A percentile compares a stretch with the other conserved stretches of the same genome.
These are phyloP conservation scores for Saccharomyces hybrid DNA, from an alignment of 1,139 yeast genomes.

Conservation along the genomic window DNA sequence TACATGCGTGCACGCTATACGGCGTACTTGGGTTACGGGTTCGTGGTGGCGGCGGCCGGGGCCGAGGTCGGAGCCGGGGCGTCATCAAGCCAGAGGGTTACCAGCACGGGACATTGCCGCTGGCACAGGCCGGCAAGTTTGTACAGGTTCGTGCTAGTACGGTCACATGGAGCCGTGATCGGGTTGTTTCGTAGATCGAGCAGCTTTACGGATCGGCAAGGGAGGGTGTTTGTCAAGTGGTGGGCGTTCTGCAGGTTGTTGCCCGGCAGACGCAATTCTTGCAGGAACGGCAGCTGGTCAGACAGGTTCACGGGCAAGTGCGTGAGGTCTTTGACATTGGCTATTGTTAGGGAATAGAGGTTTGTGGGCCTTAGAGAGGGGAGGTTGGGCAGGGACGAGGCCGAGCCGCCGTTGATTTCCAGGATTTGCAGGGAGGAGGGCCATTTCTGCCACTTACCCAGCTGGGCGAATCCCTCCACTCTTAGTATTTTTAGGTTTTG, in stretches of 20 bases:
- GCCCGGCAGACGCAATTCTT: constrained; percentile 1
- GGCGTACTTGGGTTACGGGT: not conserved
- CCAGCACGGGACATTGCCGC: not conserved
- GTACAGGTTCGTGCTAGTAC: not conserved
- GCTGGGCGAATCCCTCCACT: constrained; percentile 2
- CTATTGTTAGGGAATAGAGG: not conserved
- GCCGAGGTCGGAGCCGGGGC: not conserved
- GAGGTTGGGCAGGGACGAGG: not conserved
- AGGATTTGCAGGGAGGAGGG: constrained; percentile 3
- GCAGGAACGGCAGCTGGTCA: constrained; percentile 3
- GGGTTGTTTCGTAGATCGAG: constrained; percentile 3
- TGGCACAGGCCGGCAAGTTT: not conserved
- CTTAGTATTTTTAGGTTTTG: constrained; percentile 3
- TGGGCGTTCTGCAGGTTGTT: constrained; percentile 2
- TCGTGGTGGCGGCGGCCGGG: not conserved
- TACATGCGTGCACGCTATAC: not conserved
- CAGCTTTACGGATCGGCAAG: not conserved
- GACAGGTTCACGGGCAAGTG: not conserved
- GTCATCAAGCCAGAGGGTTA: not conserved
- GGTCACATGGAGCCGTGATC: not conserved
- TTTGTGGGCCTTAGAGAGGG: not conserved
- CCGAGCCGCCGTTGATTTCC: constrained; percentile 2
- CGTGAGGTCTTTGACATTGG: not conserved
- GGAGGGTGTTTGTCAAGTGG: constrained; percentile 2
- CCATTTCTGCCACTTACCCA: not conserved